Base-by-base conservation (phyloP, 116 monocot species). In the Iris pallida region DNA sequence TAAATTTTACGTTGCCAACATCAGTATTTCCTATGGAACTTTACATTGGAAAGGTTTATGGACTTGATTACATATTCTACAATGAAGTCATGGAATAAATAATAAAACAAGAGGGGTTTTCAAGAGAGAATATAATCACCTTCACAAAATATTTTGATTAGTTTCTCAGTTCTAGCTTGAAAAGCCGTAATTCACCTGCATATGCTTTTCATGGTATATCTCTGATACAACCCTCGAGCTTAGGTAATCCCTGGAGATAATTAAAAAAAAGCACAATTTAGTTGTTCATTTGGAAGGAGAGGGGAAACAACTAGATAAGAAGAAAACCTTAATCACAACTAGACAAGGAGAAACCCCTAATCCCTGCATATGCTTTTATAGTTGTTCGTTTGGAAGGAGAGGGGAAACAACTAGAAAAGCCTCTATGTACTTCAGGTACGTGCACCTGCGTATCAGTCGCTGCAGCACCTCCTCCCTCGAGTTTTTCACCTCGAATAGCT, bases 261-360 rank as follows among this genome's bases (percentile, higher is more conserved):
- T n/a, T n/a, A n/a, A n/a, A n/a, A n/a, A 20, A 42, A 69, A 59
- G 12, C 45, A 56, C 52, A 14, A 58, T 51, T 56, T 45, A 30
- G 20, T 62, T 18, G 5, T 41, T n/a, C 10, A 63, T 14, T 9
- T 16, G 7, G 45, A 44, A 77, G 65, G 41, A 61, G 51, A 11
- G 30, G 15, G 40, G 52, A 54, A 68, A 53, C 16, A n/a, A 59
- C 56, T 19, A 48, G 47, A 20, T 13, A 62, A 68, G 15, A 71
- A 55, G 20, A 20, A 59, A 55, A 94, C 93, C 93, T 94, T 94
- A 55, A 94, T 79, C 13, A 89, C 93, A 68, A 87, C n/a, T n/a
- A n/a, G n/a, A n/a, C n/a, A n/a, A n/a, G n/a, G n/a, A n/a, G n/a
- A n/a, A n/a, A n/a, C n/a, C n/a, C n/a, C n/a, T n/a, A n/a, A n/a